Evolutionary conservation across 768 basidiomycete species (phyloP), one percentile per base, ranked within the genome.

Genomic region (Lenzites betulinus): DNA sequence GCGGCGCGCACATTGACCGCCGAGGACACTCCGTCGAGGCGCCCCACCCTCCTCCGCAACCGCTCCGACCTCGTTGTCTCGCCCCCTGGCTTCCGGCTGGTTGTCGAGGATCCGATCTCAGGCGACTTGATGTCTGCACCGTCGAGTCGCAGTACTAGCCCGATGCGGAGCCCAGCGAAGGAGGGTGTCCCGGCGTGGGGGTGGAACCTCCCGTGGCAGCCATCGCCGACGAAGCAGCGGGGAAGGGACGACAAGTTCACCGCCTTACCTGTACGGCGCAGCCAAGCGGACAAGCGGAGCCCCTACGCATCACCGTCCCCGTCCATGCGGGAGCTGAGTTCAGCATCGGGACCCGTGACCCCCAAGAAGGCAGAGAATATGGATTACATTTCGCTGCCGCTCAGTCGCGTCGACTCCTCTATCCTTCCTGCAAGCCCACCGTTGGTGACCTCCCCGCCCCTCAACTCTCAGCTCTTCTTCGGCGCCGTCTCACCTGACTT

Each of bases 391-490:
- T 11, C 30, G 4, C 33, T 39, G 47, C 55, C 51, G 51, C 43
- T 62, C 48, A 35, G 54, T 58, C 70, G 73, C 36, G 51, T 64
- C 25, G 77, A 78, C 48, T 72, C 73, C 11, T 75, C 74, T 3
- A 64, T 81, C 22, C 76, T 89, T 3, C 84, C 85, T 0, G 75
- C 75, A 25, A 86, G 84, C 61, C 87, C 88, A 0, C 77, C 84
- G 2, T 77, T 78, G 59, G 71, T 89, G 36, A 83, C 76, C 70
- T 87, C 82, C 12, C 82, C 83, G 1, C 79, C 82, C 0, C 75
- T 89, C 56, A 81, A 85, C 56, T 80, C 76, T 26, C 76, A 78
- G 26, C 75, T 89, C 28, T 84, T 82, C 65, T 88, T 89, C 64
- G 67, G 68, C 28, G 55, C 64, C 1, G 23, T 61, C 39, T 47